These are phyloP conservation scores for Cyclotella atomus DNA, from an alignment of 108 stramenopile species.

Conservation along the genomic window DNA sequence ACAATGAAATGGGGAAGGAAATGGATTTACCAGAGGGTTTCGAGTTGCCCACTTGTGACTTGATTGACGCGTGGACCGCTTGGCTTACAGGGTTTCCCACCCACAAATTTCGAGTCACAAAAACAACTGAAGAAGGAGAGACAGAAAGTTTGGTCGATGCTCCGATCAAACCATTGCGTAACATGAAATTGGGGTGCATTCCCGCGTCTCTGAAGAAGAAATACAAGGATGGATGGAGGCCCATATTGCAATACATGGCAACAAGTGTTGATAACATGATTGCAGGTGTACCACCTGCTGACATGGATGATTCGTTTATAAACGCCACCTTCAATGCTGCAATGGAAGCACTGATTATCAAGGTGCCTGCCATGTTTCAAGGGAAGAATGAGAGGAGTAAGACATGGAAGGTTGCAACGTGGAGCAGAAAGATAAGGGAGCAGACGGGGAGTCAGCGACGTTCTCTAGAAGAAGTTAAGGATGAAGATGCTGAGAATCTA, in stretches of 20 bases:
- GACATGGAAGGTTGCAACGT: constrained; percentile 3
- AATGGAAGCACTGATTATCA: neutral
- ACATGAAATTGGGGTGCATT: constrained; percentile 10
- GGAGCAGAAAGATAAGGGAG: constrained; percentile 6
- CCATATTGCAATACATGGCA: constrained; percentile 29
- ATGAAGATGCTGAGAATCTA: neutral
- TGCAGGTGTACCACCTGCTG: constrained; percentile 10
- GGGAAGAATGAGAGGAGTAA: constrained; percentile 3
- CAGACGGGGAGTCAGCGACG: neutral
- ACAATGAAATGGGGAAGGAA: constrained; percentile 1
- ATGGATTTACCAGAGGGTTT: constrained; percentile 33
- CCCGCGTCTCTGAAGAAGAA: constrained; percentile 32
- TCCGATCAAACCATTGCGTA: constrained; percentile 25
- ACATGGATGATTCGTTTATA: constrained; percentile 1
- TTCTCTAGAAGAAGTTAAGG: neutral
- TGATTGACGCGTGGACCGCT: constrained; percentile 24
- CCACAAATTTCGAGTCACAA: constrained; percentile 22
- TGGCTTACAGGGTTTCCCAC: constrained; percentile 39
- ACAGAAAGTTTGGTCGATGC: constrained; percentile 20
- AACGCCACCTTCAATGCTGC: constrained; percentile 1
- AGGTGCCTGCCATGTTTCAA: neutral
- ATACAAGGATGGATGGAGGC: constrained; percentile 44
- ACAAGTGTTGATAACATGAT: constrained; percentile 17
- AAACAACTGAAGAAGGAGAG: neutral
- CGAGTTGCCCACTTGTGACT: constrained; percentile 23